A percentile compares a stretch with the other conserved stretches of the same genome.
These are phyloP conservation scores for Blumeriella jaapii DNA, from an alignment of 2,329 filamentous ascomycete species.

Conservation along the genomic window DNA sequence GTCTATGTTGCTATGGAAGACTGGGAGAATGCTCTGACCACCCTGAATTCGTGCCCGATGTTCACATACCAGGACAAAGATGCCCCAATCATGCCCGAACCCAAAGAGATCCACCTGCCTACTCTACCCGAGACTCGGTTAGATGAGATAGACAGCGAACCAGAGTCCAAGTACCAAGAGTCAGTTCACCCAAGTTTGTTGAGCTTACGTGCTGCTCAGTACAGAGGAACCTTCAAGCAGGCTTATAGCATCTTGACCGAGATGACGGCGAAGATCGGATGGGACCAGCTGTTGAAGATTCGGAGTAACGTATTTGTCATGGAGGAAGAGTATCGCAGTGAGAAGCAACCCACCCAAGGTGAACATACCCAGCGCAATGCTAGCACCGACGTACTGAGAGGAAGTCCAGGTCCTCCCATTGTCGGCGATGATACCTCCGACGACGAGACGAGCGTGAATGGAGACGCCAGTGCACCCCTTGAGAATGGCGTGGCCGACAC, in stretches of 20 bases:
- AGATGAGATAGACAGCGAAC: conserved; percentile 92
- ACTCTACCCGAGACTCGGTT: conserved; percentile 80
- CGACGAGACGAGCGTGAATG: conserved; percentile 25
- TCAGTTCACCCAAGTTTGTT: conserved; percentile 78
- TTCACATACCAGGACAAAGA: conserved; percentile 99
- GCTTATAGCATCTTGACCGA: conserved; percentile 91
- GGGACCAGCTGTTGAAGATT: conserved; percentile 91
- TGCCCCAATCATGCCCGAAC: conserved; percentile 85
- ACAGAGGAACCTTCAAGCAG: conserved; percentile 91
- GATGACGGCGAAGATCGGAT: conserved; percentile 92
- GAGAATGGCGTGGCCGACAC: conserved; percentile 19
- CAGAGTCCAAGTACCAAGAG: conserved; percentile 68
- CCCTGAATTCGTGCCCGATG: conserved; percentile 97
- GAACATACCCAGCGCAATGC: conserved; percentile 50
- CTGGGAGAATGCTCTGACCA: conserved; percentile 91
- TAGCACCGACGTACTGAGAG: conserved; percentile 67
- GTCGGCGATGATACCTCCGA: conserved; percentile 31
- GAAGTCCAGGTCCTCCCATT: conserved; percentile 48
- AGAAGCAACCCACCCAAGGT: conserved; percentile 54
- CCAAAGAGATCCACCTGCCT: conserved; percentile 75
- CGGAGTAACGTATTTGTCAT: conserved; percentile 97
- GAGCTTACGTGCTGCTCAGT: conserved; percentile 75
- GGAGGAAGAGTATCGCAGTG: conserved; percentile 95
- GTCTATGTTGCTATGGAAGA: conserved; percentile 91
- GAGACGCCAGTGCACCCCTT: conserved; percentile 19